Evolutionary conservation across 495 filamentous ascomycete species (phyloP).

Genomic region (Alectoria sarmentosa): DNA sequence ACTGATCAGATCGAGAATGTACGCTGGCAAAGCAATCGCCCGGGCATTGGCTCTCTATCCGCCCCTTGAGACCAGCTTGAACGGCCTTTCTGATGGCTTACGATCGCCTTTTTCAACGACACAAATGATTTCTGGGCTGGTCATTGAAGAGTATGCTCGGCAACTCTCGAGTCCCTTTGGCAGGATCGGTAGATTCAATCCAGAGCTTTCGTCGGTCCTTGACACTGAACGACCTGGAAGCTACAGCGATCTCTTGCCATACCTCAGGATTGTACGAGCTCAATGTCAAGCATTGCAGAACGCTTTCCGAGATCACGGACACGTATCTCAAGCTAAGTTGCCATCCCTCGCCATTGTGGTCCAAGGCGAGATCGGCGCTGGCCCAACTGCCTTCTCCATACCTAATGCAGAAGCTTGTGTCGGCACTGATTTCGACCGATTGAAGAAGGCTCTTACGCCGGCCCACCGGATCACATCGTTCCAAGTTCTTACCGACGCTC

Average conservation of each 20-base stretch:
- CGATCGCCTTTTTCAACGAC: constrained; percentile 70
- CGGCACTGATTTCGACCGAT: constrained; percentile 69
- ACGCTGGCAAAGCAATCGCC: constrained; percentile 77
- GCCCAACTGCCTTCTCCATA: constrained; percentile 84
- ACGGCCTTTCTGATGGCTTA: constrained; percentile 33
- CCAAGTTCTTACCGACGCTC: constrained; percentile 67
- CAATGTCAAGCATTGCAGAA: constrained; percentile 87
- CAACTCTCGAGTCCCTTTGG: constrained; percentile 24
- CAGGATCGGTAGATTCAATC: constrained; percentile 40
- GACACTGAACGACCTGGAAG: constrained; percentile 71
- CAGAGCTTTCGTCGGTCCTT: constrained; percentile 59
- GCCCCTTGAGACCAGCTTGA: constrained; percentile 40
- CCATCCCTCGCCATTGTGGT: constrained; percentile 80
- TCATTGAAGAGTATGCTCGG: constrained; percentile 80
- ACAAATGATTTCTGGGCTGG: constrained; percentile 73
- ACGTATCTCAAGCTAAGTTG: constrained; percentile 62
- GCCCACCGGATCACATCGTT: constrained; percentile 74
- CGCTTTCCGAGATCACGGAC: constrained; percentile 79
- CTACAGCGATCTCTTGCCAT: constrained; percentile 84
- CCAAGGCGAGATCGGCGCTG: constrained; percentile 84
- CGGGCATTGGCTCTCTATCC: constrained; percentile 52
- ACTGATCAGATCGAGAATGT: constrained; percentile 80
- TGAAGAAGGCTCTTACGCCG: constrained; percentile 77
- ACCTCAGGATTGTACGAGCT: constrained; percentile 76
- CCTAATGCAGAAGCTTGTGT: constrained; percentile 80